A percentile compares a stretch with the other conserved stretches of the same genome.
These are phyloP conservation scores for Pouteria campechiana DNA, from an alignment of 179 eudicot species.

Conservation along the genomic window DNA sequence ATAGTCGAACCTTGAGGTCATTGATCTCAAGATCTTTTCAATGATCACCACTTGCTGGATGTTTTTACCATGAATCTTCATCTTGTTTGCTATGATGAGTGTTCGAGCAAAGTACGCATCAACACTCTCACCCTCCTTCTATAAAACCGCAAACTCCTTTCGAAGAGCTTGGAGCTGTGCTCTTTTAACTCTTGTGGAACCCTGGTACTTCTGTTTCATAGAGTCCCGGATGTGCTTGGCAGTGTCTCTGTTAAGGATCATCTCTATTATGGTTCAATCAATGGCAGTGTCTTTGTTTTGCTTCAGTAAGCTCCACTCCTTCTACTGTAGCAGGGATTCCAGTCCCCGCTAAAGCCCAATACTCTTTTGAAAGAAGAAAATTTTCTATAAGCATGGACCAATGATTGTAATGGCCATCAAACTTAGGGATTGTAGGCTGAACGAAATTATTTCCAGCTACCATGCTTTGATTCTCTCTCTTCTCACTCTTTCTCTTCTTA, in stretches of 20 bases:
- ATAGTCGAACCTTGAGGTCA: conserved; percentile 1
- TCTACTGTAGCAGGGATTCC: too few relatives aligned
- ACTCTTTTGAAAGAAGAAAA: too few relatives aligned
- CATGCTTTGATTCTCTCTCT: too few relatives aligned
- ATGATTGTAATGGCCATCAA: conserved; percentile 2
- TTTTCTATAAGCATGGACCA: too few relatives aligned
- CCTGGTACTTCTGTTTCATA: conserved; percentile 3
- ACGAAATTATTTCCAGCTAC: background rate
- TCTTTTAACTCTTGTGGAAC: background rate
- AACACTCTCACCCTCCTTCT: background rate
- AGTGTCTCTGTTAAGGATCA: background rate
- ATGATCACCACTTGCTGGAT: background rate
- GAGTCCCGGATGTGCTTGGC: conserved; percentile 2
- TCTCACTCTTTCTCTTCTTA: background rate
- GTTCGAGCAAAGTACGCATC: conserved; percentile 3
- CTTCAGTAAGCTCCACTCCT: background rate
- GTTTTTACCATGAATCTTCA: background rate
- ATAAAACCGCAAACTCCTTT: background rate
- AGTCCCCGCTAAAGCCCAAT: too few relatives aligned
- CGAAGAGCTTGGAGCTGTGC: conserved; percentile 5
- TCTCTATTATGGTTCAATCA: background rate
- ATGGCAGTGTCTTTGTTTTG: background rate
- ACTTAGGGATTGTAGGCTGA: background rate
- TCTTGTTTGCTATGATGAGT: background rate
- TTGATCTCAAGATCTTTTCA: conserved; percentile 4